phyloP scores from a whole-genome alignment of 768 basidiomycete genomes.

The Boletus fagicola region DNA sequence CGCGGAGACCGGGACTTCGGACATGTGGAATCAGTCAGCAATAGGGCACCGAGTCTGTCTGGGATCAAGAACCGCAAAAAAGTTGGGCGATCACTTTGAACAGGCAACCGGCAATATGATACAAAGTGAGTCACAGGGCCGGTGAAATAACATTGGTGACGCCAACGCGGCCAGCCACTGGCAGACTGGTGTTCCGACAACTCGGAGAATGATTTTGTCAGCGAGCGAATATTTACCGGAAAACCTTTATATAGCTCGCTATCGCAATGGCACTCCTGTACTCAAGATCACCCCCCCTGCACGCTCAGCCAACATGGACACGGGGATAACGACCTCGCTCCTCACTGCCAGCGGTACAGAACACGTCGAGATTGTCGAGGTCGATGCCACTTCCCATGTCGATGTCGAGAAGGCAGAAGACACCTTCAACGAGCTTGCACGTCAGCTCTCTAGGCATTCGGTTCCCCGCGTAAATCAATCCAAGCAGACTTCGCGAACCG shows the following conservation, averaged over 20 bases:
- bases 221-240: background rate
- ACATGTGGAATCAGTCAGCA: background rate
- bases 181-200: background rate
- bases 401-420: constrained; percentile 51
- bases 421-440: constrained; percentile 55
- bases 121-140: background rate
- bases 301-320: constrained; percentile 10
- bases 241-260: constrained; percentile 15
- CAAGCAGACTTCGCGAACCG: constrained; percentile 22
- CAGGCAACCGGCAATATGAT: background rate
- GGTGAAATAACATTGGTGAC: background rate
- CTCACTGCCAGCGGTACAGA: background rate
- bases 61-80: background rate
- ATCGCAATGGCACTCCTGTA: background rate
- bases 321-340: background rate
- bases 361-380: constrained; percentile 22
- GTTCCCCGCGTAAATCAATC: constrained; percentile 3
- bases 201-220: constrained; percentile 15
- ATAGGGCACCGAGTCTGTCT: background rate
- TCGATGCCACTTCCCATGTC: constrained; percentile 36
- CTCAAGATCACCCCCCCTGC: background rate
- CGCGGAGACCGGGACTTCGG: background rate
- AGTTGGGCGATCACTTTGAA: background rate
- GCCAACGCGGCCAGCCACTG: background rate
- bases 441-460: constrained; percentile 30